These are phyloP conservation scores for Hortiboletus rubellus DNA, from an alignment of 1,284 basidiomycete species.

Conservation along the genomic window DNA sequence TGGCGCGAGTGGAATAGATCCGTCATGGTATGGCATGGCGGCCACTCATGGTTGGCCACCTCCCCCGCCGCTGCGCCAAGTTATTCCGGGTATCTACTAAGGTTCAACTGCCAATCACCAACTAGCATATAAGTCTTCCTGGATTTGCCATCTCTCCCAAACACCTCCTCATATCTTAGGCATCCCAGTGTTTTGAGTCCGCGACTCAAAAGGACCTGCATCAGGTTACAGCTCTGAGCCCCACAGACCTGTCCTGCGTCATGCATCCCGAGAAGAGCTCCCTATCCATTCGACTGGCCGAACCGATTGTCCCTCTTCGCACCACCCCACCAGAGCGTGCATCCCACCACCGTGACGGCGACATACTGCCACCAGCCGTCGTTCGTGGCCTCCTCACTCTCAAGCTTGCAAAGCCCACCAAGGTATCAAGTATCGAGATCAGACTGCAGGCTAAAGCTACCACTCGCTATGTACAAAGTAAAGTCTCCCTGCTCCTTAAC, in stretches of 20 bases:
- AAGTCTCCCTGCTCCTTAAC: neutral
- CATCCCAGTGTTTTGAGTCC: neutral
- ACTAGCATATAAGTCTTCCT: neutral
- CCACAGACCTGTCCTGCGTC: neutral
- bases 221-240: neutral
- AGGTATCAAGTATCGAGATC: conserved; percentile 84
- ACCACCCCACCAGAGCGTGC: conserved; percentile 37
- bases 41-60: no score
- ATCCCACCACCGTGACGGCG: conserved; percentile 42
- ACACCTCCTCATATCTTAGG: neutral
- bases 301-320: conserved; percentile 81
- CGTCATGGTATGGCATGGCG: neutral
- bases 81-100: neutral
- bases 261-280: conserved; percentile 37
- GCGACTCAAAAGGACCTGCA: conserved; percentile 3
- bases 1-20: conserved; percentile 12
- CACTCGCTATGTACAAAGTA: conserved; percentile 85
- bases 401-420: conserved; percentile 78
- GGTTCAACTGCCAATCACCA: neutral
- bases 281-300: conserved; percentile 71
- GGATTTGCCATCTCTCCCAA: neutral
- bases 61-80: neutral
- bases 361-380: conserved; percentile 68
- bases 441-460: conserved; percentile 71
- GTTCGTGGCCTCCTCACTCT: conserved; percentile 88